phyloP scores from a whole-genome alignment of 371 early-diverging fungal genomes.

The Dichotomocladium elegans region DNA sequence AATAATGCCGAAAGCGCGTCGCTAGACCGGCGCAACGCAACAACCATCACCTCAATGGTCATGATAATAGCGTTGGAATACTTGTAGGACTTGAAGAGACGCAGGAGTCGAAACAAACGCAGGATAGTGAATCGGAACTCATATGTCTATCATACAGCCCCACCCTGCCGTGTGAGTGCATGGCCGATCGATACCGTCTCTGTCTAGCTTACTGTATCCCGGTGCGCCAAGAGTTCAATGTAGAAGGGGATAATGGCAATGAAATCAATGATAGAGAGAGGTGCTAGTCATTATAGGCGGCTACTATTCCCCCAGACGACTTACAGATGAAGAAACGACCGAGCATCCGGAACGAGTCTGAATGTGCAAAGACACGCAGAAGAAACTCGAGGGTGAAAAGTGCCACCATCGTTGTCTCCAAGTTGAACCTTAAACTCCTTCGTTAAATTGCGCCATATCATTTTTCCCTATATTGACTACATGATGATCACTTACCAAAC shows the following conservation, averaged over 20 bases:
- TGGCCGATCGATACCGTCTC: neutral
- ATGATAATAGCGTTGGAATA: constrained; percentile 67
- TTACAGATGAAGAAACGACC: constrained; percentile 42
- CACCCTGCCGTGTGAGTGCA: neutral
- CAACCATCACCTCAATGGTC: constrained; percentile 85
- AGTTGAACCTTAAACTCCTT: constrained; percentile 51
- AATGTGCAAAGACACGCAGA: constrained; percentile 68
- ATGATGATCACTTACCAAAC: constrained; percentile 63
- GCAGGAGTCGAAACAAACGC: constrained; percentile 73
- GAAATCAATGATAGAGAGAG: constrained; percentile 74
- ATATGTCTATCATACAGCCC: constrained; percentile 46
- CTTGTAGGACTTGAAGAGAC: constrained; percentile 82
- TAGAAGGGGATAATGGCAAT: constrained; percentile 82
- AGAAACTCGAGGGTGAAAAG: constrained; percentile 77
- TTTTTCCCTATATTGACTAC: neutral
- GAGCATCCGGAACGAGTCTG: constrained; percentile 57
- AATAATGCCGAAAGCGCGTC: constrained; percentile 78
- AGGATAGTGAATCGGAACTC: constrained; percentile 85
- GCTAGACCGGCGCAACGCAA: constrained; percentile 73
- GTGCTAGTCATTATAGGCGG: constrained; percentile 38
- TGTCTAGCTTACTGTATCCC: constrained; percentile 60
- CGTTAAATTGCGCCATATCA: neutral
- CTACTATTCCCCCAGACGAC: neutral
- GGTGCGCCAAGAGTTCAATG: constrained; percentile 64
- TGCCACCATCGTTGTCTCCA: constrained; percentile 75